Percentiles rank a stretch among this genome's conserved stretches.
Conservation (phyloP, 2,329 filamentous ascomycete genomes). For the Phaeosphaeriaceae sp. region DNA sequence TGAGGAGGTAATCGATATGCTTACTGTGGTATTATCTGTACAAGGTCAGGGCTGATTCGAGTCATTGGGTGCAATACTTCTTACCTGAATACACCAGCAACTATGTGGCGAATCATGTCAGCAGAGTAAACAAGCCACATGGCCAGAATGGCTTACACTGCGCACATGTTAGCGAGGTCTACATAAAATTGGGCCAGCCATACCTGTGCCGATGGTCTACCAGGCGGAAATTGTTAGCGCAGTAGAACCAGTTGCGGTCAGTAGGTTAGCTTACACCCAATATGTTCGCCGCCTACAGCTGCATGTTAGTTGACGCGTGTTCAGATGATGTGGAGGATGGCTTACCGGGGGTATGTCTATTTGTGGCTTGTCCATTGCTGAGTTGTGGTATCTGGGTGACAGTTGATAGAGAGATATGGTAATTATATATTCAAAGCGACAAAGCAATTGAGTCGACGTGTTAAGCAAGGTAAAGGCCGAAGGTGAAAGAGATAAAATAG, state of each 20-base stretch:
- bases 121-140: constrained; percentile 8
- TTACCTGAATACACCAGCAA: constrained; percentile 54
- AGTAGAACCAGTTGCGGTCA: constrained; percentile 4
- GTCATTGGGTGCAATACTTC: not conserved
- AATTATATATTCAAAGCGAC: not conserved
- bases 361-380: constrained; percentile 40
- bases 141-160: constrained; percentile 28
- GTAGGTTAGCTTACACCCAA: constrained; percentile 43
- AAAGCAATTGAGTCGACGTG: not conserved
- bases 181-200: constrained; percentile 6
- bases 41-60: constrained; percentile 16
- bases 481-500: not conserved
- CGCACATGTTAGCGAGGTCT: constrained; percentile 18
- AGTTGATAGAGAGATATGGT: not conserved
- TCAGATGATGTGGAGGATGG: constrained; percentile 1
- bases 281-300: constrained; percentile 47
- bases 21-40: constrained; percentile 46
- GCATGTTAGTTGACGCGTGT: constrained; percentile 25
- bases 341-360: constrained; percentile 45
- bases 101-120: constrained; percentile 32
- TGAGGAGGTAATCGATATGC: constrained; percentile 18
- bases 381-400: not conserved
- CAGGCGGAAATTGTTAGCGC: constrained; percentile 19
- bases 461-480: not conserved
- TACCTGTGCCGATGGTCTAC: constrained; percentile 51